phyloP scores from a whole-genome alignment of 768 basidiomycete genomes.

The Thelephora ganbajun region DNA sequence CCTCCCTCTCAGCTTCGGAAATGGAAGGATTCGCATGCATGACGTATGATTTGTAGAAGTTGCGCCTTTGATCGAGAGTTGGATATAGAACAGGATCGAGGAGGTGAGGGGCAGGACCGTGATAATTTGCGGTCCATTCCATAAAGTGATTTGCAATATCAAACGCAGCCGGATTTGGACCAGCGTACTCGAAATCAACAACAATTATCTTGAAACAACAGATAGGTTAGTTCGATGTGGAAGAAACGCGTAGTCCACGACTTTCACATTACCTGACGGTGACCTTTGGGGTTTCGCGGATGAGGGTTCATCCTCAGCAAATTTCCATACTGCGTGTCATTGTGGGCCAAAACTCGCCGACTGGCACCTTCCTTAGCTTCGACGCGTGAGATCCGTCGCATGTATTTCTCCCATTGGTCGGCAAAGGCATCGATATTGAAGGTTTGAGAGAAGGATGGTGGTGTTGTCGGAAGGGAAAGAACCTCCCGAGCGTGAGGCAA shows the following conservation, averaged over 20 bases:
- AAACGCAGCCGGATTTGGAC: constrained; percentile 82
- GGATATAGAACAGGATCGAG: constrained; percentile 61
- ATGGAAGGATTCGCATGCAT: constrained; percentile 27
- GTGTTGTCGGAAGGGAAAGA: constrained; percentile 43
- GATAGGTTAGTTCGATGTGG: too few relatives aligned
- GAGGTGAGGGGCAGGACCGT: constrained; percentile 50
- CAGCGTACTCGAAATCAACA: constrained; percentile 96
- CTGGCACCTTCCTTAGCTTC: constrained; percentile 48
- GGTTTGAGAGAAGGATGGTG: constrained; percentile 28
- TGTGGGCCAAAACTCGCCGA: constrained; percentile 73
- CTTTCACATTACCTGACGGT: constrained; percentile 45
- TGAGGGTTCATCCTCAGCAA: constrained; percentile 54
- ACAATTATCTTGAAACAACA: constrained; percentile 59
- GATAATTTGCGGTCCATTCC: constrained; percentile 94
- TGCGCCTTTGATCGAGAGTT: constrained; percentile 49
- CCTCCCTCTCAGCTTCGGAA: constrained; percentile 19
- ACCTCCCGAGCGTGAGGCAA: constrained; percentile 57
- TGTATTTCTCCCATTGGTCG: constrained; percentile 52
- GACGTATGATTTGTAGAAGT: constrained; percentile 82
- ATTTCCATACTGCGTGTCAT: constrained; percentile 95
- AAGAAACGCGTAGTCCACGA: too few relatives aligned
- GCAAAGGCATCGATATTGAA: constrained; percentile 56
- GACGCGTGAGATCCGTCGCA: constrained; percentile 49
- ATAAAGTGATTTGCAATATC: constrained; percentile 97
- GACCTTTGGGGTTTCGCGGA: constrained; percentile 46